Evolutionary conservation across 352 stramenopile genomes (phyloP).

Genomic region (Pythium rhizo-oryzae): DNA sequence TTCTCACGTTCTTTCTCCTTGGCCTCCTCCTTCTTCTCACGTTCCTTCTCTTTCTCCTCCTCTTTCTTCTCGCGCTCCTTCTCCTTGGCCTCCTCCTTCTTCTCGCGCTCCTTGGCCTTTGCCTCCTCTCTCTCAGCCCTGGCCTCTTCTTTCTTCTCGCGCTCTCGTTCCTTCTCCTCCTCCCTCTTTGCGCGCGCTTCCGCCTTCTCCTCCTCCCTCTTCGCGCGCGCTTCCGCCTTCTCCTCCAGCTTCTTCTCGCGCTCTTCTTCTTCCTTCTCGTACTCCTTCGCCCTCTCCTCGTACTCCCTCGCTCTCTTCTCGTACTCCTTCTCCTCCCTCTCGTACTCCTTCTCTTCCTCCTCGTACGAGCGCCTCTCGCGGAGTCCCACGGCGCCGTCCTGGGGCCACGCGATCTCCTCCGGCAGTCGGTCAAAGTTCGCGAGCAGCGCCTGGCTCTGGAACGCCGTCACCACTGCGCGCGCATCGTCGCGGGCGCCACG

Average conservation of each 20-base stretch:
- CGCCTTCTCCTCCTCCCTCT: background rate
- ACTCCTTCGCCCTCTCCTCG: background rate
- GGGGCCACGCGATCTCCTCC: constrained; percentile 18
- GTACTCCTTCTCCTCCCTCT: background rate
- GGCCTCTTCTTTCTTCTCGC: constrained; percentile 11
- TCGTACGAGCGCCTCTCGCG: background rate
- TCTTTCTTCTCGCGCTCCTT: background rate
- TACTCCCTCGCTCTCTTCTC: background rate
- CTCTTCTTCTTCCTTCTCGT: constrained; percentile 25
- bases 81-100: constrained; percentile 5
- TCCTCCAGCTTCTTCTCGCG: background rate
- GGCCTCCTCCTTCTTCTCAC: constrained; percentile 7
- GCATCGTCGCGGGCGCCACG: background rate
- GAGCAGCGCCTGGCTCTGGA: constrained; percentile 18
- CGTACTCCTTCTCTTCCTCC: constrained; percentile 2
- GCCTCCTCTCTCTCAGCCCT: constrained; percentile 4
- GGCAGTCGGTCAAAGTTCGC: constrained; percentile 20
- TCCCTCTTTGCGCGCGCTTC: constrained; percentile 4
- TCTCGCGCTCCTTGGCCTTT: background rate
- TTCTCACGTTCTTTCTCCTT: background rate
- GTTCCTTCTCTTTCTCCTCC: background rate
- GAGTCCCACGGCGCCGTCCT: constrained; percentile 7
- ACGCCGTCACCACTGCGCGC: constrained; percentile 5
- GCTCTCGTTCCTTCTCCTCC: background rate
- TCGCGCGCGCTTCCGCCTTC: background rate